Conservation (phyloP, 345 rosid species). For the Physaria fendleri region DNA sequence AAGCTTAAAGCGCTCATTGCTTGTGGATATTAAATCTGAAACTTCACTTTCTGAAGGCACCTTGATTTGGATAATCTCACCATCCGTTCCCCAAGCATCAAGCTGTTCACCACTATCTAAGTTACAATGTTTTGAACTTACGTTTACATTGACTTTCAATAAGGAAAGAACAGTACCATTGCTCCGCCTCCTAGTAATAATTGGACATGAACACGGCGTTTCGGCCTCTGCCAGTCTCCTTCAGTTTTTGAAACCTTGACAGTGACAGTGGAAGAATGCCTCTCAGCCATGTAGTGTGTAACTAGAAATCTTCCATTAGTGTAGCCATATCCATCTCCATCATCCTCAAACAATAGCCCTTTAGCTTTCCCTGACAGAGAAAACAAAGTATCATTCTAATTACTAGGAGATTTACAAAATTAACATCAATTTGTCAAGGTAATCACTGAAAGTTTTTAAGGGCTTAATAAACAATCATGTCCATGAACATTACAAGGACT, state of each 20-base stretch:
- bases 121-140: constrained; percentile 6
- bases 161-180: constrained; percentile 37
- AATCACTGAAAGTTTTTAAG: background rate
- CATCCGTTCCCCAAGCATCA: constrained; percentile 82
- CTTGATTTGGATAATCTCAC: constrained; percentile 52
- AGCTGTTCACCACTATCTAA: constrained; percentile 40
- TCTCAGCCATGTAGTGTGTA: constrained; percentile 62
- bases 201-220: constrained; percentile 56
- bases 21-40: constrained; percentile 35
- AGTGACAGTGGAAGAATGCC: constrained; percentile 49
- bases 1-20: constrained; percentile 44
- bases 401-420: background rate
- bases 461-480: background rate
- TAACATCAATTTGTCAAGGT: background rate
- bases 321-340: constrained; percentile 87
- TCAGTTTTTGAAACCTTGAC: constrained; percentile 53
- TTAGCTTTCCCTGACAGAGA: constrained; percentile 52
- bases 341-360: constrained; percentile 79
- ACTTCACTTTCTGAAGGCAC: constrained; percentile 53
- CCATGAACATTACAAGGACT: background rate
- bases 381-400: background rate
- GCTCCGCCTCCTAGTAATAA: constrained; percentile 81
- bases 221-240: constrained; percentile 83
- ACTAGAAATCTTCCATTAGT: constrained; percentile 52
- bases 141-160: background rate